Evolutionary conservation across 2,329 filamentous ascomycete species (phyloP).

Genomic region (Ophiostoma triangulosporum): DNA sequence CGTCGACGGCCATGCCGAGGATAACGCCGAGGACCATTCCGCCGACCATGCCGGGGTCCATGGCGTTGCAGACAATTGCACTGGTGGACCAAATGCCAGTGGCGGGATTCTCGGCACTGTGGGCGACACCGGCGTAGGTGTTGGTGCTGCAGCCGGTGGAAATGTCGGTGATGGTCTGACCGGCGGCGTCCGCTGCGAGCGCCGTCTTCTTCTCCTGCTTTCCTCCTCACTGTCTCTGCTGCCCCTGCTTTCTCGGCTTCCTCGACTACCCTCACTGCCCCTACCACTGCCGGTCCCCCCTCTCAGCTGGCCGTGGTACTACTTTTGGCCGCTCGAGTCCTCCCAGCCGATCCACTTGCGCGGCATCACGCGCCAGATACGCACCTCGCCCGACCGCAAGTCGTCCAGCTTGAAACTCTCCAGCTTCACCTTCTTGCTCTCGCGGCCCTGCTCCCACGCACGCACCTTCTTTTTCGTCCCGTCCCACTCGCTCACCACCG

Average conservation of each 20-base stretch:
- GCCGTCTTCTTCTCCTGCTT: neutral
- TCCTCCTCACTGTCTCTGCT: neutral
- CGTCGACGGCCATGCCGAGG: neutral
- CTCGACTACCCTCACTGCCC: neutral
- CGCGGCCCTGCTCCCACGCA: slow-evolving; percentile 87
- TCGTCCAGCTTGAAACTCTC: slow-evolving; percentile 94
- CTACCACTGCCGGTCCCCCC: neutral
- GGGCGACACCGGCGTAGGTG: neutral
- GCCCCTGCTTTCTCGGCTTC: neutral
- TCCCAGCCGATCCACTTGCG: slow-evolving; percentile 88
- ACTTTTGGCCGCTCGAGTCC: slow-evolving; percentile 61
- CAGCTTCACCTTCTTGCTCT: slow-evolving; percentile 83
- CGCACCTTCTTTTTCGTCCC: slow-evolving; percentile 96
- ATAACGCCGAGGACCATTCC: neutral
- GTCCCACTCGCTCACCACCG: slow-evolving; percentile 89
- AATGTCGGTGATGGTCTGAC: neutral
- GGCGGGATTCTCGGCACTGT: neutral
- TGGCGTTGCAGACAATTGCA: neutral
- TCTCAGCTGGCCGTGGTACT: slow-evolving; percentile 18
- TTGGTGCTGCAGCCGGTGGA: neutral
- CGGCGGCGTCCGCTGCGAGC: neutral
- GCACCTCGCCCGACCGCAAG: slow-evolving; percentile 82
- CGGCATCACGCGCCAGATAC: slow-evolving; percentile 93
- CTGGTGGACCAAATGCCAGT: neutral
- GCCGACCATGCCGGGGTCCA: neutral